Evolutionary conservation across 208 protist genomes (phyloP).

Genomic region (Trypanosoma vivax): DNA sequence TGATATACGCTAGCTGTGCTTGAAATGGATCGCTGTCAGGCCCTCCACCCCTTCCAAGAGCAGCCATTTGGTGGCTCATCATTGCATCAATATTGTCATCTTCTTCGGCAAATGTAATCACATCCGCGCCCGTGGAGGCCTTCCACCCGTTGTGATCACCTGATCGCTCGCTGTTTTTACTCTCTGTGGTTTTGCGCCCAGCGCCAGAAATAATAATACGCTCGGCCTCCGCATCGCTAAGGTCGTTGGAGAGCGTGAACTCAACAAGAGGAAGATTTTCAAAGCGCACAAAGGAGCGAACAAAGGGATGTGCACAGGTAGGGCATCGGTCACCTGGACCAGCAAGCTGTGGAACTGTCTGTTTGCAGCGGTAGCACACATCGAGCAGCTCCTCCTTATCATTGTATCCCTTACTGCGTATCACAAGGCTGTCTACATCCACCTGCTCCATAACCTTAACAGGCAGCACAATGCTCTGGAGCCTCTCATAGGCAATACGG

Average conservation of each 20-base stretch:
- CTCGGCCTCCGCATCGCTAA: constrained; percentile 86
- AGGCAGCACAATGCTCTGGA: constrained; percentile 83
- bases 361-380: constrained; percentile 88
- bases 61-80: constrained; percentile 76
- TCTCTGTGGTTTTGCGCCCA: constrained; percentile 27
- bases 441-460: constrained; percentile 83
- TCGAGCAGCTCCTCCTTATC: constrained; percentile 91
- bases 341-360: constrained; percentile 81
- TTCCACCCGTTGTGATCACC: constrained; percentile 47
- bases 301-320: constrained; percentile 90
- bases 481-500: constrained; percentile 79
- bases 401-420: constrained; percentile 78
- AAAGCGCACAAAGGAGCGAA: constrained; percentile 89
- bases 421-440: constrained; percentile 82
- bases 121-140: constrained; percentile 59
- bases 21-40: constrained; percentile 82
- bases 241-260: constrained; percentile 82
- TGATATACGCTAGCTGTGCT: constrained; percentile 80
- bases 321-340: constrained; percentile 79
- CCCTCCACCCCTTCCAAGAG: constrained; percentile 60
- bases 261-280: constrained; percentile 92
- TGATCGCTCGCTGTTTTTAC: constrained; percentile 16
- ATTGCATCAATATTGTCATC: constrained; percentile 84
- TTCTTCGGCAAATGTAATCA: constrained; percentile 76
- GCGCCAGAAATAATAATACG: constrained; percentile 65